Conservation (phyloP, 2,329 filamentous ascomycete genomes). For the Neonectria ditissima region DNA sequence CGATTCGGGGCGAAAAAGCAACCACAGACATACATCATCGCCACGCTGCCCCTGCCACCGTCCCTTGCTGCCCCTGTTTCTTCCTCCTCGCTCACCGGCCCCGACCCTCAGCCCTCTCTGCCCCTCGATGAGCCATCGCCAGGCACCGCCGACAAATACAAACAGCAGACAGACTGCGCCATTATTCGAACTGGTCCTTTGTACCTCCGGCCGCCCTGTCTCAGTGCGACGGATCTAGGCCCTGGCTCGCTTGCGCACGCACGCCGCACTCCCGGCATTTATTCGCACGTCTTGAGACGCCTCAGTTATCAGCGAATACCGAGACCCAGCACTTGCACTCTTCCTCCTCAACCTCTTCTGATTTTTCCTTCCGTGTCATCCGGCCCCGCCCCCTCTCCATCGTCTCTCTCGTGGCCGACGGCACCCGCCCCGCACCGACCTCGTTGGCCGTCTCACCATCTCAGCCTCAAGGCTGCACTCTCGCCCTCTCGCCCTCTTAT, state of each 20-base stretch:
- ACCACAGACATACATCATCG: constrained; percentile 51
- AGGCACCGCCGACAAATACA: constrained; percentile 5
- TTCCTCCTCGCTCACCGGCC: constrained; percentile 29
- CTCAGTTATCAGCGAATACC: constrained; percentile 37
- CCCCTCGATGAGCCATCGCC: constrained; percentile 17
- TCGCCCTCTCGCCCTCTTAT: constrained; percentile 7
- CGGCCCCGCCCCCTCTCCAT: constrained; percentile 36
- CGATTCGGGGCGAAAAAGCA: constrained; percentile 48
- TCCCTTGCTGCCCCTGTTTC: constrained; percentile 43
- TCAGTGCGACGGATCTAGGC: constrained; percentile 46
- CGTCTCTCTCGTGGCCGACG: constrained; percentile 35
- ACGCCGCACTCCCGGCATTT: constrained; percentile 46
- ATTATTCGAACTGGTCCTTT: constrained; percentile 6
- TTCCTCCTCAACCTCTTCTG: constrained; percentile 21
- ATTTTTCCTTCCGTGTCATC: constrained; percentile 38
- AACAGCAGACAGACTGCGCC: constrained; percentile 7
- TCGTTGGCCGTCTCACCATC: constrained; percentile 41
- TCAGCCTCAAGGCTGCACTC: constrained; percentile 40
- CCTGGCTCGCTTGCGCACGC: constrained; percentile 47
- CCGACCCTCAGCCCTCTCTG: constrained; percentile 10
- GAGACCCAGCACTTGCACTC: constrained; percentile 33
- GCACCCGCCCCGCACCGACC: constrained; percentile 38
- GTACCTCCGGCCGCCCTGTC: constrained; percentile 20
- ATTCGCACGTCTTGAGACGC: constrained; percentile 38
- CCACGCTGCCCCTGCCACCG: constrained; percentile 46